Conservation (phyloP, 2,329 filamentous ascomycete genomes). For the Phyllosticta citriasiana region DNA sequence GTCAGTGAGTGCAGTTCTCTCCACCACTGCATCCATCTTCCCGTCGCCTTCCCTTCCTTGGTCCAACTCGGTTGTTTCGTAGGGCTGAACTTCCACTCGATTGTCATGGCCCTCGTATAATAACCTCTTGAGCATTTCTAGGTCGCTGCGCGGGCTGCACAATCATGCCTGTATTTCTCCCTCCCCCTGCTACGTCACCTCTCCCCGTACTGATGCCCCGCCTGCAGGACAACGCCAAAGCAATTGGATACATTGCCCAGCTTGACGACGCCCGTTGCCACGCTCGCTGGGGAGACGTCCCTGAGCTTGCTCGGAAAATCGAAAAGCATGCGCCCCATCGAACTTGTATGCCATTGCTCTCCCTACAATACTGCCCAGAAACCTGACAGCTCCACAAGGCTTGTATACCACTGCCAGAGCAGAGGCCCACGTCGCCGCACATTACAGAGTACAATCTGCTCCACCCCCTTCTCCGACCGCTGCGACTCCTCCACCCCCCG, state of each 20-base stretch:
- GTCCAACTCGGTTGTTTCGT: background rate
- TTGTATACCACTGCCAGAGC: slow-evolving; percentile 38
- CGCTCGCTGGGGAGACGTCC: slow-evolving; percentile 75
- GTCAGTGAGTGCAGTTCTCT: background rate
- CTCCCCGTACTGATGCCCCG: slow-evolving; percentile 1
- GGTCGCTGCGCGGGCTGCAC: slow-evolving; percentile 1
- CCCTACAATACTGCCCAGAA: slow-evolving; percentile 10
- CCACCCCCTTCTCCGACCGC: slow-evolving; percentile 31
- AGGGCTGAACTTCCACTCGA: background rate
- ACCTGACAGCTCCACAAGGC: slow-evolving; percentile 19
- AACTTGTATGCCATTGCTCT: slow-evolving; percentile 53
- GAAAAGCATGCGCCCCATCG: slow-evolving; percentile 84
- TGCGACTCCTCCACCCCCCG: slow-evolving; percentile 12
- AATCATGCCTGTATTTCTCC: slow-evolving; percentile 6
- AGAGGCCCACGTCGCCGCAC: slow-evolving; percentile 37
- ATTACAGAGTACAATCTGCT: slow-evolving; percentile 28
- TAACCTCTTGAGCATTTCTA: background rate
- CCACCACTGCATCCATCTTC: background rate
- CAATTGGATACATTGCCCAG: slow-evolving; percentile 66
- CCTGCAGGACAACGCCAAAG: slow-evolving; percentile 57
- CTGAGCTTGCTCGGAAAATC: slow-evolving; percentile 84
- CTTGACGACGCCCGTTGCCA: slow-evolving; percentile 82
- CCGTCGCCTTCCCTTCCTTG: slow-evolving; percentile 3
- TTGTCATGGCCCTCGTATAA: background rate
- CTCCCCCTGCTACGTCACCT: slow-evolving; percentile 8